Base-by-base conservation (phyloP, 345 rosid genomes). In the Ceriops tagal region DNA sequence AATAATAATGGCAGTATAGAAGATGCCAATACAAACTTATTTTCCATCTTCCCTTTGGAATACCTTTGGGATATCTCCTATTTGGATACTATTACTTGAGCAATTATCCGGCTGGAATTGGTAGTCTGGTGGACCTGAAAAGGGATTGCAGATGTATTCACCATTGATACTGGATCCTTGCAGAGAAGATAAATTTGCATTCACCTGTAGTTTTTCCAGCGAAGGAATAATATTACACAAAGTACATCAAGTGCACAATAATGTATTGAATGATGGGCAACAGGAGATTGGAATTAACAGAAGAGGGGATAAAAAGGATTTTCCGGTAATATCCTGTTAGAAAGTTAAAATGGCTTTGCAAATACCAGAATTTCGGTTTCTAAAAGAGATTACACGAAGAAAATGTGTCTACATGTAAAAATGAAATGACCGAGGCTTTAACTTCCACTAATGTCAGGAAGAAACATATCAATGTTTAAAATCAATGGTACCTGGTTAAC, bases 1-100 rank as follows among this genome's bases (percentile, higher is more conserved):
- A 39, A 39, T 15, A 11, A 11, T 43, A 43, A 43, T 43, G 49
- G 49, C 19, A 0, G 18, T 43, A 13, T 43, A 43, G 49, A 13
- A 43, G 49, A 43, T 15, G 49, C 49, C 49, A 43, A 43, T 13
- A 43, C 15, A 43, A 43, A 43, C 4, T 43, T 43, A 43, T 43
- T 13, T 43, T 43, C 49, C 18, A 43, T 43, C 49, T 43, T 43
- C 49, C 15, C 18, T 13, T 39, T 15, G 13, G 27, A 61, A 1
- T 73, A 84, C 92, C 87, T 79, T 49, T 13, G 96, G 90, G 28
- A 89, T 84, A 68, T 87, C 85, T 15, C 84, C 82, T 0, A 85
- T 84, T 53, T 10, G 72, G 39, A 87, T 84, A 1, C 89, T 71
- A 58, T 84, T 80, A 6, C 69, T 63, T 19, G 88, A 86, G 73